Base-by-base conservation (phyloP, 129 eudicot genomes). In the Pseudognaphalium luteoalbum region DNA sequence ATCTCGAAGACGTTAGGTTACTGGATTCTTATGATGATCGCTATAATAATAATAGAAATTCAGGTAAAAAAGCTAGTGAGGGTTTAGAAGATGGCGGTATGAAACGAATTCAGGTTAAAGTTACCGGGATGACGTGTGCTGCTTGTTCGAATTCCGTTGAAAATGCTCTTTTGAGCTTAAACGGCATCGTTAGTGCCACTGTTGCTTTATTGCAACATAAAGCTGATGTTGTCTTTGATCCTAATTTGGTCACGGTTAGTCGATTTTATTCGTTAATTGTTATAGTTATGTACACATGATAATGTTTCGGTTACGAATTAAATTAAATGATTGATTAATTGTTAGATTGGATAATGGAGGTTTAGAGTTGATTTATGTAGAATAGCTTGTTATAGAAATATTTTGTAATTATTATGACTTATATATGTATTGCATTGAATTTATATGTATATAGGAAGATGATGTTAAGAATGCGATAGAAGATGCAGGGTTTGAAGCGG, bases 401-500 rank as follows among this genome's bases (percentile, higher is more conserved):
- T 6, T 19, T 57, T 57, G 15, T 57, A 57, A 47, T 14, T 14
- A 47, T 30, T 14, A 47, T 30, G 47, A 39, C 62, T 42, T 66
- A 56, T 56, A 67, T 35, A 68, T 66, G 34, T 41, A 50, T 64
- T 37, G 2, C 32, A 32, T 68, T 17, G 21, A 17, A 57, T 57
- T 32, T 64, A 64, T 85, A 15, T 63, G 33, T 41, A 62, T 86
- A 74, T 86, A 95, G 99, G 99, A 95, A 75, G 94, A 95, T 60
- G 99, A 91, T 86, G 86, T 95, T 5, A 91, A 68, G 80, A 87
- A 83, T 86, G 97, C 97, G 22, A 86, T 95, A 75, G 99, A 95
- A 85, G 94, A 95, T 91, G 96, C 99, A 59, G 99, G 99, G 29
- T 95, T 95, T 82, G 99, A 95, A 34, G 99, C 99, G 7, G 99